Percentiles rank a stretch among this genome's conserved stretches.
These are phyloP conservation scores for Oligophagozyma castellii DNA, from an alignment of 1,139 yeast species.

Conservation along the genomic window DNA sequence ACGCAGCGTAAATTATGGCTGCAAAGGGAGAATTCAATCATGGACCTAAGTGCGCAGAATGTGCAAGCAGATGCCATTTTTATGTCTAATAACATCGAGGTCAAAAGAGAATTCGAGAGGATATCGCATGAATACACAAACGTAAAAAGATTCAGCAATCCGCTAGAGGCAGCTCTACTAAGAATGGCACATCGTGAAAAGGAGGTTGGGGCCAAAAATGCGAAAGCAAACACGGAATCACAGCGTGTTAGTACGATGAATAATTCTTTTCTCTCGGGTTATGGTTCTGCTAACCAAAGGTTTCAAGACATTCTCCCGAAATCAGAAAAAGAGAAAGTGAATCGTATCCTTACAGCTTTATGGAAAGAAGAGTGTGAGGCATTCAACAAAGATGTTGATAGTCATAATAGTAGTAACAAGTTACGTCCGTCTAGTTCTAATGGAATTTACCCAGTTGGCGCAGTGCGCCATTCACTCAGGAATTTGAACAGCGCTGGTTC, in stretches of 20 bases:
- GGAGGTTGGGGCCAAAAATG: constrained; percentile 7
- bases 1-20: constrained; percentile 77
- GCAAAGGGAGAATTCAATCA: constrained; percentile 59
- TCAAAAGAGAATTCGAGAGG: constrained; percentile 63
- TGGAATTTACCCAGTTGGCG: constrained; percentile 5
- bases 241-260: constrained; percentile 3
- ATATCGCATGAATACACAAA: constrained; percentile 60
- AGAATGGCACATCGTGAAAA: constrained; percentile 25
- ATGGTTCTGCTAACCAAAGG: constrained; percentile 5
- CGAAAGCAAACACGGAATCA: too few relatives aligned
- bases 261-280: background rate
- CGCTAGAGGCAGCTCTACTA: constrained; percentile 48
- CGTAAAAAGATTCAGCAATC: constrained; percentile 55
- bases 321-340: constrained; percentile 13
- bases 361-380: constrained; percentile 21
- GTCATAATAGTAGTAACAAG: constrained; percentile 15
- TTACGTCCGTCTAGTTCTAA: constrained; percentile 4
- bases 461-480: constrained; percentile 12
- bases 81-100: constrained; percentile 44
- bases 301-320: constrained; percentile 14
- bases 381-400: constrained; percentile 18
- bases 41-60: constrained; percentile 36
- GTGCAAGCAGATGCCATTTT: constrained; percentile 19
- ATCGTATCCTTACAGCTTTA: constrained; percentile 14
- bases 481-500: constrained; percentile 10